Evolutionary conservation across 768 basidiomycete genomes (phyloP).

Genomic region (Trametes punicea): DNA sequence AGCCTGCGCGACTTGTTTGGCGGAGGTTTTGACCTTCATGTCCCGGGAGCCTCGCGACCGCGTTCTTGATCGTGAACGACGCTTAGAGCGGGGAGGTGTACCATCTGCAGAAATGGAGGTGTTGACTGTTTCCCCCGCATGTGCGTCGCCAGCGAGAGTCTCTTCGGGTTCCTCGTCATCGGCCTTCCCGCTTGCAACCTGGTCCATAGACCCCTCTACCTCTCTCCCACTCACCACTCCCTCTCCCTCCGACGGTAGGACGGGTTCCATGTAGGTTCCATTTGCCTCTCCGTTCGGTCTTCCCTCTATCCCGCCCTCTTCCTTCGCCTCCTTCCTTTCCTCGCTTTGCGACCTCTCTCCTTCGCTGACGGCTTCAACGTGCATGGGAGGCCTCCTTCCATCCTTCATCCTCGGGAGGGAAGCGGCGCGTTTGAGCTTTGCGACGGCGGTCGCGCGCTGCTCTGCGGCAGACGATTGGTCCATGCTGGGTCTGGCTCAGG

Average conservation of each 20-base stretch:
- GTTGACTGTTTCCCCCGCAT: conserved; percentile 27
- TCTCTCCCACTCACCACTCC: not conserved
- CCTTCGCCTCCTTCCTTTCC: conserved; percentile 37
- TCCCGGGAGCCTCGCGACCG: conserved; percentile 64
- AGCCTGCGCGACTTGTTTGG: conserved; percentile 44
- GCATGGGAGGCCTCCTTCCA: conserved; percentile 85
- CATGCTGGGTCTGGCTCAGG: conserved; percentile 27
- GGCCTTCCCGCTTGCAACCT: conserved; percentile 8
- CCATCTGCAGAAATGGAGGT: conserved; percentile 31
- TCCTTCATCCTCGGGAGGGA: conserved; percentile 91
- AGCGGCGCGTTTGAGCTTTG: conserved; percentile 88
- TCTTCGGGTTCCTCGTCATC: conserved; percentile 9
- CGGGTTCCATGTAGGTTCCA: conserved; percentile 5
- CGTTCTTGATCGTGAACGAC: conserved; percentile 69
- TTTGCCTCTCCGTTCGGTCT: conserved; percentile 25
- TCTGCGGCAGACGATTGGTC: conserved; percentile 53
- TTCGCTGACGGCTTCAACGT: conserved; percentile 77
- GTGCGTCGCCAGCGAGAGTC: conserved; percentile 6
- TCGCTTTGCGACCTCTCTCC: conserved; percentile 55
- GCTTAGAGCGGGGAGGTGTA: conserved; percentile 52
- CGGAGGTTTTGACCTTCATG: conserved; percentile 57
- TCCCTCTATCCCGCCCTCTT: conserved; percentile 19
- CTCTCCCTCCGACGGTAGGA: conserved; percentile 4
- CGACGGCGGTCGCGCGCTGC: conserved; percentile 84
- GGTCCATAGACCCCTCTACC: not conserved